phyloP scores from a whole-genome alignment of 179 eudicot species.

The Spergularia azorica region DNA sequence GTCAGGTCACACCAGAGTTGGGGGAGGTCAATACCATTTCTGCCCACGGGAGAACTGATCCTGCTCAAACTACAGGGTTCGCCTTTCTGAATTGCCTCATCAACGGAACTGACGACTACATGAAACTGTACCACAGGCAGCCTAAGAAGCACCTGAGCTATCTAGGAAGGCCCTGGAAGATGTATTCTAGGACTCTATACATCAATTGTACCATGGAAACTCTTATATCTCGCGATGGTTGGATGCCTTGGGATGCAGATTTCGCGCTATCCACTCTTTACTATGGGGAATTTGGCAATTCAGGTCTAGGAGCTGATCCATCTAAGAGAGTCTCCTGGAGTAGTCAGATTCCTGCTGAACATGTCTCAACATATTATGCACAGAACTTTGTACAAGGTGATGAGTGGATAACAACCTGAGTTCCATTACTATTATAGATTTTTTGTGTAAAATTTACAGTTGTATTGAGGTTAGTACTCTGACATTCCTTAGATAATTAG shows the following conservation, averaged over 20 bases:
- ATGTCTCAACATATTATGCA: slow-evolving; percentile 25
- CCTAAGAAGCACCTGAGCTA: slow-evolving; percentile 36
- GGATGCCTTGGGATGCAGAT: slow-evolving; percentile 37
- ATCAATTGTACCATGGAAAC: slow-evolving; percentile 33
- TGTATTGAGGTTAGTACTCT: too few relatives aligned
- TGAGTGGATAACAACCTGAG: slow-evolving; percentile 29
- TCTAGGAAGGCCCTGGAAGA: slow-evolving; percentile 50
- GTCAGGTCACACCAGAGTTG: slow-evolving; percentile 28
- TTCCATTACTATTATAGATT: too few relatives aligned
- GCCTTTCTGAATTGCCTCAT: slow-evolving; percentile 31
- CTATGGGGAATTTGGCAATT: slow-evolving; percentile 41
- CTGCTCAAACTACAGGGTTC: slow-evolving; percentile 43
- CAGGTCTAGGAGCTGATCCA: slow-evolving; percentile 36
- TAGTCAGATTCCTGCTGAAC: slow-evolving; percentile 36
- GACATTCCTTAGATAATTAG: too few relatives aligned
- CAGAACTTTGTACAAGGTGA: slow-evolving; percentile 37
- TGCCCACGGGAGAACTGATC: slow-evolving; percentile 47
- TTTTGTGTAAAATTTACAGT: too few relatives aligned
- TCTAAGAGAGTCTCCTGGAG: slow-evolving; percentile 41
- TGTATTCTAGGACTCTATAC: slow-evolving; percentile 41
- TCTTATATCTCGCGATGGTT: slow-evolving; percentile 35
- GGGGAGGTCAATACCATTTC: slow-evolving; percentile 42
- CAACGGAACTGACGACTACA: slow-evolving; percentile 42
- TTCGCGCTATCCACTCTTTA: slow-evolving; percentile 40
- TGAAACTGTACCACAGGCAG: slow-evolving; percentile 27